These are phyloP conservation scores for Neonectria ditissima DNA, from an alignment of 2,329 filamentous ascomycete species.

Conservation along the genomic window DNA sequence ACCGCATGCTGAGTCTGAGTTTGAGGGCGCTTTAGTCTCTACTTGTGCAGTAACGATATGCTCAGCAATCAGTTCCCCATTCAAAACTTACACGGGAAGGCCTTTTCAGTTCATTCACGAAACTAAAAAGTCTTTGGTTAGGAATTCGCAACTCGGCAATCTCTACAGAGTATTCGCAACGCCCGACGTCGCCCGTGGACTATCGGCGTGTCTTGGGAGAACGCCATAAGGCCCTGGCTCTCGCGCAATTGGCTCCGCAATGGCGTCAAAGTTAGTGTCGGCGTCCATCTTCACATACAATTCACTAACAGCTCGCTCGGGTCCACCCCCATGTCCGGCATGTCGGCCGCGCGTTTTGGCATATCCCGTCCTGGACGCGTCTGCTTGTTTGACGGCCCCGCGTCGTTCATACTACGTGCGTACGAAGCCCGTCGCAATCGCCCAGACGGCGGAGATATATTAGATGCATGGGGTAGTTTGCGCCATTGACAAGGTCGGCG, in stretches of 20 bases:
- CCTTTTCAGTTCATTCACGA: neutral
- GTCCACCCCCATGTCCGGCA: conserved; percentile 5
- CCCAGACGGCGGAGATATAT: conserved; percentile 10
- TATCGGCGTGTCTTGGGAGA: conserved; percentile 6
- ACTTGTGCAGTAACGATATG: neutral
- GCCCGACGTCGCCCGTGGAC: neutral
- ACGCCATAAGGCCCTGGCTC: conserved; percentile 15
- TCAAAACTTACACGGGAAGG: neutral
- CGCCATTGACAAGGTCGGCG: conserved; percentile 10
- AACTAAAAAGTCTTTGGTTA: neutral
- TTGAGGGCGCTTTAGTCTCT: neutral
- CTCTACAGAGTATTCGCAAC: conserved; percentile 2
- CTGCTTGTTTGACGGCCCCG: no score
- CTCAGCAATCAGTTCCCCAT: neutral
- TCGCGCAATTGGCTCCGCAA: conserved; percentile 32
- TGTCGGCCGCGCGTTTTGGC: conserved; percentile 23
- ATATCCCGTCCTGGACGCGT: conserved; percentile 5
- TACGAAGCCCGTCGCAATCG: conserved; percentile 1
- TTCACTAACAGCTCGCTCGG: conserved; percentile 30
- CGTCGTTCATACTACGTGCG: neutral
- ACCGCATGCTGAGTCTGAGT: conserved; percentile 26
- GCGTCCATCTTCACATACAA: neutral
- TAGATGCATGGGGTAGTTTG: conserved; percentile 16
- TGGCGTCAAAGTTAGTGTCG: conserved; percentile 41
- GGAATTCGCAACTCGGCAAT: neutral